Evolutionary conservation across 345 rosid species (phyloP), one percentile per base, ranked within the genome.

Genomic region (Camelina laxa): DNA sequence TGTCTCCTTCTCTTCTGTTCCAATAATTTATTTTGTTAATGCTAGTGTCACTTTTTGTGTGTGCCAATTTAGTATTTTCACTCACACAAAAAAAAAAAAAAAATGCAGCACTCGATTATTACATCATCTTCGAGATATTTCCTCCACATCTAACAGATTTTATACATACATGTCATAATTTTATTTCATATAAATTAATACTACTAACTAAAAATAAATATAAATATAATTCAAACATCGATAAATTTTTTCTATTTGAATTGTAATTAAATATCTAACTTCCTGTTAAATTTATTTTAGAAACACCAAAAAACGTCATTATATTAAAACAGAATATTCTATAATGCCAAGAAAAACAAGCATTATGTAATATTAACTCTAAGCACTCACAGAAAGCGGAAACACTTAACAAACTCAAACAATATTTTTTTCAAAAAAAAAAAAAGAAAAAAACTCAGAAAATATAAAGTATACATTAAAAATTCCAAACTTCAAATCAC

Each of bases 381-480:
- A 17, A 35, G 48, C 48, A 66, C 33, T 66, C 35, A 13, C 14
- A 35, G 5, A 50, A 50, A 50, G 42, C 17, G 21, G 10, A 7
- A 7, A 49, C 17, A 48, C 58, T 65, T 48, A 16, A 17, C 13
- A 27, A 27, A 27, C 30, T 27, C 30, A 27, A 27, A 27, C 30
- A 27, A 27, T 27, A 27, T 27, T 27, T 27, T 27, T 3, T 27
- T 27, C 4, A 0, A 4, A 27, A 27, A 27, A 27, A 27, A 27
- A 27, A 27, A 27, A 27, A 27, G 4, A 27, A 27, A 27, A 27
- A 27, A 27, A 24, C 30, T 24, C 30, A 24, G 4, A 24, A 4
- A 67, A 35, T 38, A 39, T 22, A 67, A 20, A 38, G 24, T 22
- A 20, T n/a, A 69, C 60, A 50, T 9, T 15, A 36, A 67, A 67